phyloP scores from a whole-genome alignment of 73 alveolate genomes.

The Symbiodinium pilosum region DNA sequence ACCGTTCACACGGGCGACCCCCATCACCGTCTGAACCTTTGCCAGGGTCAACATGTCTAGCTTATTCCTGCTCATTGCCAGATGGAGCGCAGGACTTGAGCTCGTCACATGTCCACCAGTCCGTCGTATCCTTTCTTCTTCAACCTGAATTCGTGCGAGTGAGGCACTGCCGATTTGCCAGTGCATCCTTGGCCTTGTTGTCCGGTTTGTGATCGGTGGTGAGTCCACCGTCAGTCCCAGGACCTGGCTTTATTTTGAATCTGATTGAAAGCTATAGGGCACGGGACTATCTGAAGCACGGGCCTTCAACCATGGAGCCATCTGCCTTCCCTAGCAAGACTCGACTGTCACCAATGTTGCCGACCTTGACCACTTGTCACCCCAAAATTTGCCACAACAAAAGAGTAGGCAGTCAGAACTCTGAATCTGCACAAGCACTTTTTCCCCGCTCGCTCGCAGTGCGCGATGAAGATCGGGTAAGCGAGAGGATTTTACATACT shows the following conservation, averaged over 20 bases:
- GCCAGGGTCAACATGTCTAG: background rate
- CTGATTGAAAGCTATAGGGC: background rate
- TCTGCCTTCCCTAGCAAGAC: constrained; percentile 73
- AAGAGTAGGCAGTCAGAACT: too few species aligned
- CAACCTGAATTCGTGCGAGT: constrained; percentile 16
- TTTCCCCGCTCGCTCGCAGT: too few species aligned
- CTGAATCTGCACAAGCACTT: too few species aligned
- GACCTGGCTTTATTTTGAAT: too few species aligned
- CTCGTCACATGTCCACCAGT: constrained; percentile 38
- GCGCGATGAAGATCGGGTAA: too few species aligned
- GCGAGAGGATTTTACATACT: too few species aligned
- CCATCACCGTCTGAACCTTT: constrained; percentile 80
- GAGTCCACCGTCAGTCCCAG: constrained; percentile 90
- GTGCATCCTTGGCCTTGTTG: background rate
- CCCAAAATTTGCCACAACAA: too few species aligned
- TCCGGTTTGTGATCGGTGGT: constrained; percentile 93
- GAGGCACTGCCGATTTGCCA: background rate
- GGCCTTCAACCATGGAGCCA: constrained; percentile 88
- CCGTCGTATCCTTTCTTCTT: constrained; percentile 47
- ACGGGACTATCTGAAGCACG: background rate
- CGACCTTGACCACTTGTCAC: constrained; percentile 33
- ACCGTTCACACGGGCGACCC: constrained; percentile 96
- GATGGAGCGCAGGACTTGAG: background rate
- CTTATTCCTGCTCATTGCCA: background rate
- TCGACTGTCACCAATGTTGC: constrained; percentile 89